Base-by-base conservation (phyloP, 768 basidiomycete genomes). In the Clitopilus passeckerianus region DNA sequence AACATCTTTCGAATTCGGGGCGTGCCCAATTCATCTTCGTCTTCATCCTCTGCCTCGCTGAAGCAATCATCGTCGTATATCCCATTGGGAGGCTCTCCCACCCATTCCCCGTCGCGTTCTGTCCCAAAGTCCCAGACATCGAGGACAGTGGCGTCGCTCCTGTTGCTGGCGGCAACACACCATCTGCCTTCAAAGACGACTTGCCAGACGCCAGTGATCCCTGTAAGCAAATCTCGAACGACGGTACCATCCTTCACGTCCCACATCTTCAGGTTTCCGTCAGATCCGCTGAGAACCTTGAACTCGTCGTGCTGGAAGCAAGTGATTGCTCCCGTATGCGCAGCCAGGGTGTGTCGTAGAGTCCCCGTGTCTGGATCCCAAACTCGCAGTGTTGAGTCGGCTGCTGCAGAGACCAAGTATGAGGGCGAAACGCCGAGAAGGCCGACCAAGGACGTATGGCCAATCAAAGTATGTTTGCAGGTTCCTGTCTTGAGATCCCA, bases 261-360 rank as follows among this genome's bases (percentile, higher is more conserved):
- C 97, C 97, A 99, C 87, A 98, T 91, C 80, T 98, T 98, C 65
- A 99, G 80, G 60, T 91, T 93, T 15, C 97, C 97, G 65, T 98
- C 97, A 14, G 90, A 92, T 12, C 96, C 96, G 67, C 90, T 93
- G 27, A 99, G 81, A 50, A 98, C 93, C 70, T 97, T 98, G 79
- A 92, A 93, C 70, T 98, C 95, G 71, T 98, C 96, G 65, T 97
- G 95, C 72, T 96, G 94, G 81, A 98, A 98, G 75, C 96, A 99
- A 16, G 97, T 98, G 65, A 99, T 98, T n/a, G 96, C 95, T 20
- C 95, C 96, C 6, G 90, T 90, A 71, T 98, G 96, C 0, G 92
- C 93, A 3, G 89, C 87, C 30, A 99, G 83, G 0, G 89, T 87
- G 64, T 95, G 89, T 37, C 83, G 85, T 30, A 92, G 79, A 59